These are phyloP conservation scores for Hypoxylon lienhwacheense DNA, from an alignment of 495 filamentous ascomycete genomes.

Conservation along the genomic window DNA sequence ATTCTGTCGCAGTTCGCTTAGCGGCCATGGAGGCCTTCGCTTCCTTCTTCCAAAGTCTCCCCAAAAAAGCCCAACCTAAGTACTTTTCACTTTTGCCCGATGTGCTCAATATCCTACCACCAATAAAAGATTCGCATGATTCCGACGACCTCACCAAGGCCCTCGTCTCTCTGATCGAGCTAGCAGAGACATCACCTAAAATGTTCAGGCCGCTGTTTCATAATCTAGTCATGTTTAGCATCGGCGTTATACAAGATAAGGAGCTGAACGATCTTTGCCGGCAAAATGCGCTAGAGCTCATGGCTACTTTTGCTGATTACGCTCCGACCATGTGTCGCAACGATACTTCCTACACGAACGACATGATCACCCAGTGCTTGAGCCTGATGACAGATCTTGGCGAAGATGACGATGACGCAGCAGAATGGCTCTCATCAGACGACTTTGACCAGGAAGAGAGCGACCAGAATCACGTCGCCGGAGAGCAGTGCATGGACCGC, in stretches of 20 bases:
- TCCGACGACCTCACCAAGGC: conserved; percentile 88
- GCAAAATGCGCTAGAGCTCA: conserved; percentile 93
- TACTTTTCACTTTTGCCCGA: conserved; percentile 85
- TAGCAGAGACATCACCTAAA: conserved; percentile 85
- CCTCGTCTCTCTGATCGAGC: conserved; percentile 85
- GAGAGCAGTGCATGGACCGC: conserved; percentile 98
- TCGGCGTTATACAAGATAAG: conserved; percentile 93
- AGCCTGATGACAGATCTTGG: conserved; percentile 99
- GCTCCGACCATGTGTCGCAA: conserved; percentile 92
- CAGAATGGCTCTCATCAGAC: conserved; percentile 90
- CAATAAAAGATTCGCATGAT: conserved; percentile 85
- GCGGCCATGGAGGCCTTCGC: conserved; percentile 96
- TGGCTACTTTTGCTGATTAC: conserved; percentile 98
- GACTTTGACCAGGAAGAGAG: conserved; percentile 97
- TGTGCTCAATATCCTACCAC: conserved; percentile 88
- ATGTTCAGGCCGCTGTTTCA: conserved; percentile 96
- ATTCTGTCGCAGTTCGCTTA: conserved; percentile 78
- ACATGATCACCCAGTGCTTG: conserved; percentile 98
- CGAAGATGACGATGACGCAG: conserved; percentile 89
- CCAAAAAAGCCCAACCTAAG: conserved; percentile 81
- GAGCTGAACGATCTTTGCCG: conserved; percentile 85
- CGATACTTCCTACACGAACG: conserved; percentile 80
- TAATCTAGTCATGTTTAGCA: conserved; percentile 86
- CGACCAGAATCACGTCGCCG: conserved; percentile 95
- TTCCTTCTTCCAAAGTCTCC: conserved; percentile 87